Base-by-base conservation (phyloP, 768 basidiomycete species). In the Leucocoprinus birnbaumii region DNA sequence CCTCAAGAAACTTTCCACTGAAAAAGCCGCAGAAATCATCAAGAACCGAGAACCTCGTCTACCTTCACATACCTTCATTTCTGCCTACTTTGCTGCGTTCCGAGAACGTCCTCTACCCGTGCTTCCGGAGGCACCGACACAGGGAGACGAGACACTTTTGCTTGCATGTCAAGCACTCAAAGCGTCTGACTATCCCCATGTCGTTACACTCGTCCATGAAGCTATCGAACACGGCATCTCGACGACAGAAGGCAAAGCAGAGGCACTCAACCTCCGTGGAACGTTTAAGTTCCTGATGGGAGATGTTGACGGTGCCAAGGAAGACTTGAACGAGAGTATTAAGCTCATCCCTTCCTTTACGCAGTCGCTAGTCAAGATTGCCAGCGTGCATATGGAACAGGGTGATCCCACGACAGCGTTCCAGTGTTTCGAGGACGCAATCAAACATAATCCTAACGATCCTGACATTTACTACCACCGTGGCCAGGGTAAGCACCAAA, bases 391-490 rank as follows among this genome's bases (percentile, higher is more conserved):
- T 70, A 98, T 99, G 96, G 97, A 99, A 68, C 87, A 95, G 63
- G 87, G 87, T 38, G 83, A 94, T 58, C 80, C 90, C 11, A 72
- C 77, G 18, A 84, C 83, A 60, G 90, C 96, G 1, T 94, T 98
- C 71, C 84, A 87, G 56, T 91, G 89, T 67, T 98, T 98, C 66
- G 94, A 96, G 42, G 78, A 87, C 59, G 97, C 97, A 1, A 87
- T 94, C 65, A 77, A 79, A 62, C 81, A 89, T 61, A 86, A 98
- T 63, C 73, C 86, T 6, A 74, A 85, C 46, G 95, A 98, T 71
- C 87, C 96, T 0, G 96, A 98, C 70, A 93, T 97, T 54, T 98
- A 92, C 76, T 99, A 99, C 72, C 97, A 98, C 69, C 92, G 95
- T 62, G 97, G 96, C 43, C 97, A 99, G 78, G 91, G 91, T 90